Evolutionary conservation across 345 rosid genomes (phyloP).

Genomic region (Punica granatum): DNA sequence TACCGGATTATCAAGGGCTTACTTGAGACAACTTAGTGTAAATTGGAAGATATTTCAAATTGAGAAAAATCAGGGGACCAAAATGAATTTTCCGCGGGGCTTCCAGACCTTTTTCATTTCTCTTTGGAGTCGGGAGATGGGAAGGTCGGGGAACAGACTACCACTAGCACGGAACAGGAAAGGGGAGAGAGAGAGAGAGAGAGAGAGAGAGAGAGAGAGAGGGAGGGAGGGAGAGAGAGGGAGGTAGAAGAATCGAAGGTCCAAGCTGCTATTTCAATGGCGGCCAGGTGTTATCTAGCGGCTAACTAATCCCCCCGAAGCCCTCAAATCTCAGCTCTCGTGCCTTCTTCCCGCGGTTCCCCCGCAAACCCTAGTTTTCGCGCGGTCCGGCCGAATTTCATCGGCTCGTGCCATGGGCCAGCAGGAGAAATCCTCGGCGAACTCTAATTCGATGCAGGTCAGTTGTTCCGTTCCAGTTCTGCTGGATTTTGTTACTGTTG

Average conservation of each 20-base stretch:
- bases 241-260: slow-evolving; percentile 5
- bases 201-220: background rate
- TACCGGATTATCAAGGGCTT: too few species aligned
- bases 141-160: too few species aligned
- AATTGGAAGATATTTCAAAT: too few species aligned
- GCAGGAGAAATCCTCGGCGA: slow-evolving; percentile 66
- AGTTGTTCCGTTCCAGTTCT: slow-evolving; percentile 1
- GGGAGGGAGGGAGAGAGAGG: background rate
- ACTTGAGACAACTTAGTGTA: too few species aligned
- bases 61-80: too few species aligned
- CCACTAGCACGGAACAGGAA: too few species aligned
- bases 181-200: too few species aligned
- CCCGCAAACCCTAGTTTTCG: slow-evolving; percentile 13
- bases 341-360: background rate
- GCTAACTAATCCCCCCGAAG: background rate
- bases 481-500: slow-evolving; percentile 15
- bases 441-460: slow-evolving; percentile 86
- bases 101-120: too few species aligned
- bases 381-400: background rate
- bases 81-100: too few species aligned
- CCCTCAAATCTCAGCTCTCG: background rate
- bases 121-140: too few species aligned
- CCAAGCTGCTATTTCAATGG: slow-evolving; percentile 3
- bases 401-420: slow-evolving; percentile 63
- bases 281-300: background rate